Conservation (phyloP, 768 basidiomycete species). For the Podaxis sp. region DNA sequence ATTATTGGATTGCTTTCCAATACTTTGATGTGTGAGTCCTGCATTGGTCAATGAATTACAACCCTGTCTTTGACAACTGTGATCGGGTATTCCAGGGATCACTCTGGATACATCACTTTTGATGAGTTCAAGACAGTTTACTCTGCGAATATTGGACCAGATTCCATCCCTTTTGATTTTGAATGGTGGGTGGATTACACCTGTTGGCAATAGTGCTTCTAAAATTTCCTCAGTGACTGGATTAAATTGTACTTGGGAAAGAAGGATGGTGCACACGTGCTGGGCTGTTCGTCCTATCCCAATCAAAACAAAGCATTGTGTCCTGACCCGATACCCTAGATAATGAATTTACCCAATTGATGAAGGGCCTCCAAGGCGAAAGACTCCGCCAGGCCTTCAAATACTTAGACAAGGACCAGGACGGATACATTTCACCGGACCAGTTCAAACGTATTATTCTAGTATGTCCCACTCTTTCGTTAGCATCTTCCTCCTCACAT, state of each 20-base stretch:
- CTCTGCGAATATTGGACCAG: slow-evolving; percentile 71
- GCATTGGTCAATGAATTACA: background rate
- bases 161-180: slow-evolving; percentile 92
- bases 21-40: slow-evolving; percentile 88
- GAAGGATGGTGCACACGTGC: slow-evolving; percentile 84
- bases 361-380: slow-evolving; percentile 99
- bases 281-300: slow-evolving; percentile 73
- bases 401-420: slow-evolving; percentile 83
- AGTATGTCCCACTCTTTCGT: slow-evolving; percentile 42
- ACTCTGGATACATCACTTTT: slow-evolving; percentile 89
- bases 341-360: slow-evolving; percentile 96
- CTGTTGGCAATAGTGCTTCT: background rate
- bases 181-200: slow-evolving; percentile 57
- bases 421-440: slow-evolving; percentile 91
- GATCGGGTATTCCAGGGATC: slow-evolving; percentile 52
- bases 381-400: slow-evolving; percentile 95
- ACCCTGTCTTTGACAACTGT: slow-evolving; percentile 4
- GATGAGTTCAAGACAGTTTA: slow-evolving; percentile 95
- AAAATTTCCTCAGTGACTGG: slow-evolving; percentile 69
- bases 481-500: slow-evolving; percentile 1
- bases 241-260: slow-evolving; percentile 94
- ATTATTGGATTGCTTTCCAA: slow-evolving; percentile 95
- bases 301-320: background rate
- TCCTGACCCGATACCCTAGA: slow-evolving; percentile 41
- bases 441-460: slow-evolving; percentile 95